Evolutionary conservation across 805 yeast species (phyloP).

Genomic region (Isabelozyma rhagii): DNA sequence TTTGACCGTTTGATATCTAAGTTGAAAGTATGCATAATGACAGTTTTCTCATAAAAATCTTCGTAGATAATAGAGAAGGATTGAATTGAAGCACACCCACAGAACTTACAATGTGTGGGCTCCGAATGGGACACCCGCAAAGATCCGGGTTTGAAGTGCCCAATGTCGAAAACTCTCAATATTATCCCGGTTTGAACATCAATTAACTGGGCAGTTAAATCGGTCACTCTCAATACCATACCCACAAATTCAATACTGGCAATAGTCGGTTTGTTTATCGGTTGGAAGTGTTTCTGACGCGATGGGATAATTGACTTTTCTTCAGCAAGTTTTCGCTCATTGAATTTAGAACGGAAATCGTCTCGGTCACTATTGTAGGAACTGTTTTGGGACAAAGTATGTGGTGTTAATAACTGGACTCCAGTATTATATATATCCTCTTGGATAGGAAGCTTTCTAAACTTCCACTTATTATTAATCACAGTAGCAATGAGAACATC

Average conservation of each 20-base stretch:
- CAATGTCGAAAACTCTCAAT: conserved; percentile 58
- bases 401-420: conserved; percentile 7
- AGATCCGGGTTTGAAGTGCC: conserved; percentile 56
- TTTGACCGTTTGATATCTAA: conserved; percentile 68
- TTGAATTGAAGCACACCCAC: conserved; percentile 82
- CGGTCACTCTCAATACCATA: conserved; percentile 61
- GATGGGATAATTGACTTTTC: background rate
- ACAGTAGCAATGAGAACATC: conserved; percentile 60
- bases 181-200: conserved; percentile 79
- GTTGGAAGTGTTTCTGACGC: background rate
- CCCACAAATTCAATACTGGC: conserved; percentile 69
- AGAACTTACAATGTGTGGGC: conserved; percentile 85
- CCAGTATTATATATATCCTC: conserved; percentile 43
- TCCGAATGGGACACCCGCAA: conserved; percentile 75
- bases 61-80: conserved; percentile 73
- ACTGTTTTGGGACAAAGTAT: conserved; percentile 2
- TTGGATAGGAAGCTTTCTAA: conserved; percentile 47
- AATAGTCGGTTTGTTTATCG: conserved; percentile 36
- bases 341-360: conserved; percentile 10
- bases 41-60: conserved; percentile 50
- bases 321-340: background rate
- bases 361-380: conserved; percentile 8
- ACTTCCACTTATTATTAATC: conserved; percentile 64
- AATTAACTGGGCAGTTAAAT: conserved; percentile 57
- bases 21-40: conserved; percentile 71